phyloP scores from a whole-genome alignment of 257 asterid species.

The Nicotiana noctiflora region DNA sequence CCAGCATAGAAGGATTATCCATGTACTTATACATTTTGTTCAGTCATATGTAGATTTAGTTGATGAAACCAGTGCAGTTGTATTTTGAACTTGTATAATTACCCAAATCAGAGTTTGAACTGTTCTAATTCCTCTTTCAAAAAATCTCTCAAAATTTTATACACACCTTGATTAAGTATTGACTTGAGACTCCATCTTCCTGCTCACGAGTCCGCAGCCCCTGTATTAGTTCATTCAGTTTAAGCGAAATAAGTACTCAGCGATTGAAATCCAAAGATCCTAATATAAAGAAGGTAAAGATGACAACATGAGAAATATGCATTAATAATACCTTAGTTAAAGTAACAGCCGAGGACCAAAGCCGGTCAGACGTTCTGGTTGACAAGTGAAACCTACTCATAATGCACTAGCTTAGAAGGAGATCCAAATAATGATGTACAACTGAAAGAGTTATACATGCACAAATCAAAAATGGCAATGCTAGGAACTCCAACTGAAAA shows the following conservation, averaged over 20 bases:
- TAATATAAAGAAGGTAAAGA: background rate
- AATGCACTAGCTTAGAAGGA: slow-evolving; percentile 8
- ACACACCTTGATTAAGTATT: slow-evolving; percentile 67
- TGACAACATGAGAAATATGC: slow-evolving; percentile 8
- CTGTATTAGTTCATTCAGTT: slow-evolving; percentile 30
- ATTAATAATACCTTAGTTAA: slow-evolving; percentile 61
- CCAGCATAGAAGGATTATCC: background rate
- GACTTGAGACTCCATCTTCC: slow-evolving; percentile 89
- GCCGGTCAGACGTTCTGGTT: slow-evolving; percentile 69
- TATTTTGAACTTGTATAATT: background rate
- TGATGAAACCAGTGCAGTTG: background rate
- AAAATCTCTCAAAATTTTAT: background rate
- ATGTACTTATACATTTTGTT: background rate
- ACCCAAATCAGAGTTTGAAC: background rate
- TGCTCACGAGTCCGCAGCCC: slow-evolving; percentile 86
- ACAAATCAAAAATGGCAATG: background rate
- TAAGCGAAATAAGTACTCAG: slow-evolving; percentile 5
- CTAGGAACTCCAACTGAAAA: background rate
- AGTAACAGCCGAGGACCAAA: slow-evolving; percentile 62
- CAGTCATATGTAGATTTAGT: background rate
- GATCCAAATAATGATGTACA: background rate
- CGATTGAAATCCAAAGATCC: slow-evolving; percentile 9
- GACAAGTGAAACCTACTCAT: slow-evolving; percentile 69
- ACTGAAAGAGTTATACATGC: background rate
- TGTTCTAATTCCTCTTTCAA: background rate